Percentiles rank a stretch among this genome's conserved stretches.
These are phyloP conservation scores for Microbotryomycetes sp. DNA, from an alignment of 1,284 basidiomycete species.

Conservation along the genomic window DNA sequence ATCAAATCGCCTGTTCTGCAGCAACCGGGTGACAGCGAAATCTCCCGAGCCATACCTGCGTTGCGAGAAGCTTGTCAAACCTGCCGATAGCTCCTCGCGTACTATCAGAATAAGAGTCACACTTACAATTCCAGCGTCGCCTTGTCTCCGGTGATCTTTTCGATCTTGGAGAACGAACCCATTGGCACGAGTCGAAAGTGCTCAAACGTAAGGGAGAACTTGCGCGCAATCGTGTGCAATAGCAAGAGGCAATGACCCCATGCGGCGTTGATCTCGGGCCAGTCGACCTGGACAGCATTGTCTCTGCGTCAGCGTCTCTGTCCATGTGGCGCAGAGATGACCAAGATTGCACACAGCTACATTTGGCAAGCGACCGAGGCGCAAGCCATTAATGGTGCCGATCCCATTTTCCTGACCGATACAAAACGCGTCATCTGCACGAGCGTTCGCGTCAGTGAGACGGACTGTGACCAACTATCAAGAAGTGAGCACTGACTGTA, in stretches of 20 bases:
- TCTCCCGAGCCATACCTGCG: slow-evolving; percentile 67
- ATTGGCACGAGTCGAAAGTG: slow-evolving; percentile 81
- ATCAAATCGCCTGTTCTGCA: slow-evolving; percentile 94
- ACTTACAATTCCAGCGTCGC: slow-evolving; percentile 73
- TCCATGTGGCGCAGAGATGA: too few relatives aligned
- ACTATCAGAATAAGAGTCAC: not conserved
- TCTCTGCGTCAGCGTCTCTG: too few relatives aligned
- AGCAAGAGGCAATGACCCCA: slow-evolving; percentile 95
- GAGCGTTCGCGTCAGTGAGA: too few relatives aligned
- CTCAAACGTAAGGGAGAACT: slow-evolving; percentile 79
- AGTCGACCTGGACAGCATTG: slow-evolving; percentile 63
- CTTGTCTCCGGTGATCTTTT: slow-evolving; percentile 62
- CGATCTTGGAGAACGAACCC: slow-evolving; percentile 87
- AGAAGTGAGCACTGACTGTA: slow-evolving; percentile 52
- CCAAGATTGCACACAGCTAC: slow-evolving; percentile 51
- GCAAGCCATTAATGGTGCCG: slow-evolving; percentile 92
- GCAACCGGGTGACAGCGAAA: slow-evolving; percentile 71
- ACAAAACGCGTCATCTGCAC: slow-evolving; percentile 78
- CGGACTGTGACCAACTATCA: too few relatives aligned
- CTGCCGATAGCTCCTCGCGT: not conserved
- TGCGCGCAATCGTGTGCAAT: slow-evolving; percentile 80
- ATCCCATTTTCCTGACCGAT: slow-evolving; percentile 92
- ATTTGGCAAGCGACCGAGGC: slow-evolving; percentile 76
- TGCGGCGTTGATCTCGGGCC: slow-evolving; percentile 98
- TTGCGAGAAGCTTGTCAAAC: not conserved